These are phyloP conservation scores for Bothriochloa decipiens DNA, from an alignment of 176 grass and related monocot genomes.

Conservation along the genomic window DNA sequence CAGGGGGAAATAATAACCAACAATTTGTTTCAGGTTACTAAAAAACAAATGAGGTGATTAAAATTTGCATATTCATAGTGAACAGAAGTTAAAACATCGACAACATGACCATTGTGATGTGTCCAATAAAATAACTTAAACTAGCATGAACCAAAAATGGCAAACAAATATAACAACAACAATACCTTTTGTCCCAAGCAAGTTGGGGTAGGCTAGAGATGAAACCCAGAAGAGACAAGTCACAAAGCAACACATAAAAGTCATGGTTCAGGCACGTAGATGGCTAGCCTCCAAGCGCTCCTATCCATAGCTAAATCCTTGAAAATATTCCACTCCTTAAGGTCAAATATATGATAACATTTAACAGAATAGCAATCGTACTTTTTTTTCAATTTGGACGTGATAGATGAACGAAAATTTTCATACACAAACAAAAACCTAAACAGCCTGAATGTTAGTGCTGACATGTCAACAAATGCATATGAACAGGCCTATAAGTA, in stretches of 20 bases:
- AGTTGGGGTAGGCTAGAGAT: too few species aligned
- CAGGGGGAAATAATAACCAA: neutral
- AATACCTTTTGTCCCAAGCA: too few species aligned
- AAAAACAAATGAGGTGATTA: neutral
- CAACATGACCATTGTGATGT: neutral
- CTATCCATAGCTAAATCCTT: too few species aligned
- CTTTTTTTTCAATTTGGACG: neutral
- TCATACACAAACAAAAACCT: constrained; percentile 12
- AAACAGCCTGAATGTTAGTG: neutral
- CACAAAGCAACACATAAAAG: too few species aligned
- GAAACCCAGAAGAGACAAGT: too few species aligned
- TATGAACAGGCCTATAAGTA: neutral
- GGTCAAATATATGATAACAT: neutral
- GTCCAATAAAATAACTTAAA: neutral
- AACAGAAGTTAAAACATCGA: neutral
- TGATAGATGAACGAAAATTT: constrained; percentile 14
- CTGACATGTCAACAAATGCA: neutral
- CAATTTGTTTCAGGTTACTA: neutral
- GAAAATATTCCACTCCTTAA: too few species aligned
- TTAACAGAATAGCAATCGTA: neutral
- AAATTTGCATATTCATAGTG: neutral
- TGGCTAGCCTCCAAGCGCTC: too few species aligned
- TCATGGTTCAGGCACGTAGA: too few species aligned
- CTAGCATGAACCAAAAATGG: neutral
- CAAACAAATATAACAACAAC: neutral